Evolutionary conservation across 2,329 filamentous ascomycete genomes (phyloP), one percentile per base, ranked within the genome.

Genomic region (Alternaria dauci): DNA sequence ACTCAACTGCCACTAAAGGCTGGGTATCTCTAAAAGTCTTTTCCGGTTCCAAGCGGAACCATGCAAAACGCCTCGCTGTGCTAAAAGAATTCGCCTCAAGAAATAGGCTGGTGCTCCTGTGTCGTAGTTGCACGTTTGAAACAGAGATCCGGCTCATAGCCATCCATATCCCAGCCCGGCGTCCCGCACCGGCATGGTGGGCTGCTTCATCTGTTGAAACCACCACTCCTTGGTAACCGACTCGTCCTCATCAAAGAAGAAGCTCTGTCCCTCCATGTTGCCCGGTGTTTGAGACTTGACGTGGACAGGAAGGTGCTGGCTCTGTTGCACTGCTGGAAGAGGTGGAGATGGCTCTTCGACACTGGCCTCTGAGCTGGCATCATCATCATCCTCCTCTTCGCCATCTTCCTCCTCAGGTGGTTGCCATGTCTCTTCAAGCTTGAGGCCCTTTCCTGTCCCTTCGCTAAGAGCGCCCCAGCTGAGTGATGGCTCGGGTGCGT

Each of bases 361-460:
- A 52, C 75, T 81, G 50, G 67, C 81, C 2, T 87, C 87, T 1
- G 75, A 77, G 61, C 75, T 78, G 47, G 71, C 72, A 44, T 78
- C 76, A 34, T 78, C 76, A 34, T 76, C 74, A 1, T 87, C 86
- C 0, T 73, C 70, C 3, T 71, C 73, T 2, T 81, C 79, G 9
- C 83, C 84, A 1, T 77, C 76, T 1, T 74, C 70, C 44, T 76
- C 70, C 47, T 76, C 72, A 5, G 89, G 89, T 18, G 85, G 91
- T 76, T 87, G 89, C 91, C 85, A 94, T 0, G 91, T 91, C 75
- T 94, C 91, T 77, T 94, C 91, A 4, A 95, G 81, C 75, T 93
- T 94, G 67, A 94, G 81, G 0, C 91, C 91, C 76, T 92, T 92
- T 58, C 91, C 91, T 18, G 81, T 83, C 3, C 85, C 81, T 55